phyloP scores from a whole-genome alignment of 768 basidiomycete species.

The Boletus edulis region DNA sequence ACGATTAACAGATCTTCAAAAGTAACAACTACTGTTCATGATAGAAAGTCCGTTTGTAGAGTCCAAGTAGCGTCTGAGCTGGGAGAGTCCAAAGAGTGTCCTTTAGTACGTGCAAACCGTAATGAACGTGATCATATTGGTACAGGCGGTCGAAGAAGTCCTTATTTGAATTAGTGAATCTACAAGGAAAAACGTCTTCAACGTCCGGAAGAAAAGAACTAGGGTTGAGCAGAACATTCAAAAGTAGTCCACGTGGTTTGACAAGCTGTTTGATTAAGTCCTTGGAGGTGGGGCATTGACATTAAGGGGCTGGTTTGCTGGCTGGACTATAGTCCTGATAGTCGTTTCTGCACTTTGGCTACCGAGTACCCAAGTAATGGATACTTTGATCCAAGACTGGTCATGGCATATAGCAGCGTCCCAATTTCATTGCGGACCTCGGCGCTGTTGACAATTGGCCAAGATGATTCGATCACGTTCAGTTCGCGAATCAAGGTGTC shows the following conservation, averaged over 20 bases:
- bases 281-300: not conserved
- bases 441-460: slow-evolving; percentile 55
- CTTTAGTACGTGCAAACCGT: slow-evolving; percentile 22
- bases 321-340: slow-evolving; percentile 26
- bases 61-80: slow-evolving; percentile 22
- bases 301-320: slow-evolving; percentile 3
- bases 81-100: slow-evolving; percentile 22
- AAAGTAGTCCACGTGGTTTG: slow-evolving; percentile 11
- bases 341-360: slow-evolving; percentile 31
- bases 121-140: slow-evolving; percentile 20
- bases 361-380: slow-evolving; percentile 48
- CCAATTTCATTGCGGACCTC: slow-evolving; percentile 63
- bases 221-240: slow-evolving; percentile 1
- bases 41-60: slow-evolving; percentile 27
- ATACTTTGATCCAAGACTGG: slow-evolving; percentile 54
- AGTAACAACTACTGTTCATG: slow-evolving; percentile 17
- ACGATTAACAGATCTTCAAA: slow-evolving; percentile 21
- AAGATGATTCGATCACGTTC: slow-evolving; percentile 59
- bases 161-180: slow-evolving; percentile 6
- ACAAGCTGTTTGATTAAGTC: not conserved
- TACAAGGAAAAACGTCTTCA: slow-evolving; percentile 4
- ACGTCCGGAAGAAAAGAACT: slow-evolving; percentile 1
- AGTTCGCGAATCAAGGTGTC: slow-evolving; percentile 68
- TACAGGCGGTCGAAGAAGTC: slow-evolving; percentile 10
- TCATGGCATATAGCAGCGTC: slow-evolving; percentile 63